These are phyloP conservation scores for Omphalotus olearius DNA, from an alignment of 1,284 basidiomycete species.

Conservation along the genomic window DNA sequence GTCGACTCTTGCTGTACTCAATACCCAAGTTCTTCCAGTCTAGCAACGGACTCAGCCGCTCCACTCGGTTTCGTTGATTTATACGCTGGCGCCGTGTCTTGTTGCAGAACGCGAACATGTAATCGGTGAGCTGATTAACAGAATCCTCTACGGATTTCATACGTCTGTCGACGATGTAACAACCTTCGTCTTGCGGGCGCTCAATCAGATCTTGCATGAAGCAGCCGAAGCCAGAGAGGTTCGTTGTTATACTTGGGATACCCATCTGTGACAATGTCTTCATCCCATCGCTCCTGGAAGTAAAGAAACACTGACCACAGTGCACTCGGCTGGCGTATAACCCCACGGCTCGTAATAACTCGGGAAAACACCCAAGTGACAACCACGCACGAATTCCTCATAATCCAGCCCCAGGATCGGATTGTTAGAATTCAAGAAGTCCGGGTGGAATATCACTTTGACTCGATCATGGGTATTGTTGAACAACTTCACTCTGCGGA, in stretches of 20 bases:
- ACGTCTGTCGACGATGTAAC: constrained; percentile 94
- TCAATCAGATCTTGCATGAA: constrained; percentile 99
- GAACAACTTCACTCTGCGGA: constrained; percentile 91
- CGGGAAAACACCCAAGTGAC: constrained; percentile 97
- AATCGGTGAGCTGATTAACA: constrained; percentile 70
- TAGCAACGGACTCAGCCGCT: constrained; percentile 86
- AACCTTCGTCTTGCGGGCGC: constrained; percentile 79
- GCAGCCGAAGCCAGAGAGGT: constrained; percentile 95
- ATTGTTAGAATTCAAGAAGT: constrained; percentile 97
- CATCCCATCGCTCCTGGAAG: neutral
- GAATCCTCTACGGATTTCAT: constrained; percentile 90
- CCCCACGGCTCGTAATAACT: constrained; percentile 96
- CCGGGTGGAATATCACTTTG: constrained; percentile 97
- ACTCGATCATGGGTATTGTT: constrained; percentile 80
- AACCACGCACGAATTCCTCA: constrained; percentile 97
- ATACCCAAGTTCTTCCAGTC: constrained; percentile 99
- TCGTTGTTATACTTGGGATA: constrained; percentile 95
- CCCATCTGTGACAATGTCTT: constrained; percentile 72
- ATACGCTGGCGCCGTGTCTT: constrained; percentile 97
- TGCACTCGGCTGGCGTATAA: constrained; percentile 83
- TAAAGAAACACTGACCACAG: constrained; percentile 51
- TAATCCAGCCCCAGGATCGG: constrained; percentile 97
- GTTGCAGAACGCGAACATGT: constrained; percentile 77
- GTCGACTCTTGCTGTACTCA: constrained; percentile 94
- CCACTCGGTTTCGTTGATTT: constrained; percentile 97